Evolutionary conservation across 305 asterid genomes (phyloP).

Genomic region (Fraxinus greggii): DNA sequence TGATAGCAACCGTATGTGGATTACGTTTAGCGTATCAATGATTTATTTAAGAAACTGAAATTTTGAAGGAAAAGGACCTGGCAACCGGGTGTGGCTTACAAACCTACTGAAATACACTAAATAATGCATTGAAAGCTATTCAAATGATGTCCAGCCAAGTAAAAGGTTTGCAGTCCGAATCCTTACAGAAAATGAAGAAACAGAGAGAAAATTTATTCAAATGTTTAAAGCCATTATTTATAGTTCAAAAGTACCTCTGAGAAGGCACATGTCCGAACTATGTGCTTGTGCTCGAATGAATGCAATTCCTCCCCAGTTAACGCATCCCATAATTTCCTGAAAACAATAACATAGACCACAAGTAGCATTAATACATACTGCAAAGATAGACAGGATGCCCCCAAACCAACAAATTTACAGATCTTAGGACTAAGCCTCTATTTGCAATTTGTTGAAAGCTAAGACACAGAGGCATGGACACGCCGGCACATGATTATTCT

Average conservation of each 20-base stretch:
- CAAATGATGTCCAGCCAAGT: background rate
- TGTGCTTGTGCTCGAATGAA: slow-evolving; percentile 95
- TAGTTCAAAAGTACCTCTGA: slow-evolving; percentile 57
- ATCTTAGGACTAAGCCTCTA: background rate
- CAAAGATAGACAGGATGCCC: background rate
- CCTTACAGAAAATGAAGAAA: background rate
- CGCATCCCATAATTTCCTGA: slow-evolving; percentile 97
- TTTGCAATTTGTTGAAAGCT: background rate
- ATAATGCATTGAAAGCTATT: background rate
- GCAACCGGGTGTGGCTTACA: background rate
- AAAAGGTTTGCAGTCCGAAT: slow-evolving; percentile 2
- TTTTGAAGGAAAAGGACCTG: background rate
- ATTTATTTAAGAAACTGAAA: background rate
- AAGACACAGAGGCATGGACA: background rate
- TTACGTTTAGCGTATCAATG: background rate
- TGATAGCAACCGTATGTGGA: background rate
- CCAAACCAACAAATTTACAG: slow-evolving; percentile 16
- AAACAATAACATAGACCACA: slow-evolving; percentile 16
- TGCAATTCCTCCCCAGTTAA: slow-evolving; percentile 83
- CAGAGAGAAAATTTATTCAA: background rate
- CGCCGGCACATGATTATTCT: background rate
- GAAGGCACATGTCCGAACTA: slow-evolving; percentile 88
- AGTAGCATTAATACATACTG: slow-evolving; percentile 57
- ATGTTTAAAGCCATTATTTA: background rate
- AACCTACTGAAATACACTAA: background rate